These are phyloP conservation scores for Tagetes patula DNA, from an alignment of 129 eudicot species.

Conservation along the genomic window DNA sequence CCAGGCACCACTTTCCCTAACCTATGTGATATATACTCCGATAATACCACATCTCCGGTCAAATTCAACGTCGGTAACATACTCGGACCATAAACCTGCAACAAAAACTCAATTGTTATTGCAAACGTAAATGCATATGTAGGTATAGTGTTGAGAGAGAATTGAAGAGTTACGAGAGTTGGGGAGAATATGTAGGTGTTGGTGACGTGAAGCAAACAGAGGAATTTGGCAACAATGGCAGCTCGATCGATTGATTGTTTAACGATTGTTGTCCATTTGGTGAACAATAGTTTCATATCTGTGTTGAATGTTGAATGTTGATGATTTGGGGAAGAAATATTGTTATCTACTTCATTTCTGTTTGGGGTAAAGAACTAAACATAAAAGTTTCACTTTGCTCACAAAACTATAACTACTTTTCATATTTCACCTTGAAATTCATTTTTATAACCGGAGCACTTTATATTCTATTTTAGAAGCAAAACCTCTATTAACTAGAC, in stretches of 20 bases:
- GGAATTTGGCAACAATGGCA: constrained; percentile 52
- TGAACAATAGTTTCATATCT: constrained; percentile 25
- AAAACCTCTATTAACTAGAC: no score
- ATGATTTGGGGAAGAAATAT: constrained; percentile 22
- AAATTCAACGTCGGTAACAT: constrained; percentile 89
- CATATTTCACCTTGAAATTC: not conserved
- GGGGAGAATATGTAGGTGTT: constrained; percentile 66
- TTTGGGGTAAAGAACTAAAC: not conserved
- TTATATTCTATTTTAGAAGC: no score
- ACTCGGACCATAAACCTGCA: constrained; percentile 83
- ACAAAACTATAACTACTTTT: not conserved
- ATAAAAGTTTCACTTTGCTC: not conserved
- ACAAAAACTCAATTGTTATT: not conserved
- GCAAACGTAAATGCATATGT: not conserved
- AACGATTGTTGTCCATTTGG: constrained; percentile 41
- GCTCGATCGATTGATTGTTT: constrained; percentile 51
- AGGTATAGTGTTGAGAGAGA: not conserved
- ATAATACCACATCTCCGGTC: constrained; percentile 77
- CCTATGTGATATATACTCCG: constrained; percentile 56
- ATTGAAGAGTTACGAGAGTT: constrained; percentile 45
- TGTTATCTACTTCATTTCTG: not conserved
- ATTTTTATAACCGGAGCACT: not conserved
- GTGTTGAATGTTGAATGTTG: not conserved
- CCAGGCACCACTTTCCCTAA: constrained; percentile 69
- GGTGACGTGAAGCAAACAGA: constrained; percentile 77